Conservation (phyloP, 768 basidiomycete genomes). For the Pholiota microspora region DNA sequence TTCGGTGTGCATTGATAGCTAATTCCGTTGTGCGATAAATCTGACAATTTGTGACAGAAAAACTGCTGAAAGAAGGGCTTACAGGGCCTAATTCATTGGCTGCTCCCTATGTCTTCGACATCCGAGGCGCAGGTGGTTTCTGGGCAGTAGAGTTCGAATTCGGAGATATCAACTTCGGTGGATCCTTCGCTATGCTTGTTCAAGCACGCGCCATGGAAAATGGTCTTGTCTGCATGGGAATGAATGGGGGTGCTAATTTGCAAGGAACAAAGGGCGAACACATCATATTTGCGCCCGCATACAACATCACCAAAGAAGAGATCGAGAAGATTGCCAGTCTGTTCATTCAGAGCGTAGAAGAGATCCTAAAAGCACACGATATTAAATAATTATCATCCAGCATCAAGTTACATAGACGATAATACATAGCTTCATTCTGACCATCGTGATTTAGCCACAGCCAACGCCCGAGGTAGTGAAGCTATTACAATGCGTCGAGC, state of each 20-base stretch:
- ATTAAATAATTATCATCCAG: slow-evolving; percentile 15
- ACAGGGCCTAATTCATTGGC: slow-evolving; percentile 53
- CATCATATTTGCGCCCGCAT: slow-evolving; percentile 75
- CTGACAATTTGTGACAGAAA: slow-evolving; percentile 24
- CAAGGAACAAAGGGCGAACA: slow-evolving; percentile 74
- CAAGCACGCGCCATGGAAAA: slow-evolving; percentile 70
- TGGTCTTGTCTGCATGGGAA: slow-evolving; percentile 69
- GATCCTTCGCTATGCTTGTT: slow-evolving; percentile 63
- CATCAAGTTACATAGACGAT: not conserved
- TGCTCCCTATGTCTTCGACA: slow-evolving; percentile 70
- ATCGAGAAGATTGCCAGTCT: slow-evolving; percentile 65
- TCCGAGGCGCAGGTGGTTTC: slow-evolving; percentile 82
- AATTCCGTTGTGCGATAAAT: not conserved
- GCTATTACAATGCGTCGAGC: not conserved
- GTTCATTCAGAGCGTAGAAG: slow-evolving; percentile 66
- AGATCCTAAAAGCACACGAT: slow-evolving; percentile 45
- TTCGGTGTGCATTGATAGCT: slow-evolving; percentile 39
- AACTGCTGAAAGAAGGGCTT: slow-evolving; percentile 55
- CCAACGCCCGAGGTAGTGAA: not conserved
- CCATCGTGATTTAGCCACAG: not conserved
- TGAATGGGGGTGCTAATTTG: slow-evolving; percentile 65
- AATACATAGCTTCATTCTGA: not conserved
- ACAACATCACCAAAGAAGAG: slow-evolving; percentile 70
- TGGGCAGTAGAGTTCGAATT: slow-evolving; percentile 87
- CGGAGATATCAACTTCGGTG: slow-evolving; percentile 47